Base-by-base conservation (phyloP, 345 rosid species). In the Corchorus olitorius region DNA sequence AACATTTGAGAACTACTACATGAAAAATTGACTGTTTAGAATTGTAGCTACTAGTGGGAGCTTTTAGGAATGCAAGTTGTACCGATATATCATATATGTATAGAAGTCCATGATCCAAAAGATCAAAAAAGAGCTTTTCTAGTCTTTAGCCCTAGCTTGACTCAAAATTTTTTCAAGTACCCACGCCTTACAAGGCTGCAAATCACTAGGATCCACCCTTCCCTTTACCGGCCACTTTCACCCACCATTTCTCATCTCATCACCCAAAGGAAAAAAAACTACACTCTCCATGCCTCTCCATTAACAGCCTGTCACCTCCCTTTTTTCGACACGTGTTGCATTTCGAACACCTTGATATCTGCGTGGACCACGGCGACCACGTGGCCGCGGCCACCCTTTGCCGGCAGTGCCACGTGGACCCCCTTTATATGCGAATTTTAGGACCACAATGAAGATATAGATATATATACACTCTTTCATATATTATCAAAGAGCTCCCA, bases 401-500 rank as follows among this genome's bases (percentile, higher is more conserved):
- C 81, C 87, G 83, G 88, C 72, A 54, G 46, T 70, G 91, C 88
- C 91, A 83, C 82, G 46, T 75, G 83, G 89, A 81, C 77, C 89
- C 77, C 78, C 34, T 35, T 8, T 27, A 39, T 39, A 5, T 52
- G 27, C 41, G 27, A 11, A 5, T 55, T 7, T 7, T 3, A 70
- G 86, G 90, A 87, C 90, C 90, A 87, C 88, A 55, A 50, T 52
- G 2, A 22, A 41, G 52, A 45, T n/a, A 7, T 43, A 39, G 43
- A 39, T 4, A 39, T 20, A 66, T 41, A 69, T 17, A 54, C 10
- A 5, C 10, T 54, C 58, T 53, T 58, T 70, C 62, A 64, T 16
- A 65, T 10, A 20, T 39, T 33, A 52, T 59, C 49, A 61, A 22
- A 39, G 10, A 67, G 54, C 52, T 11, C 15, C 19, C 76, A 27